Percentiles rank a stretch among this genome's conserved stretches.
Evolutionary conservation across 2,329 filamentous ascomycete species (phyloP).

Genomic region (Trichocomaceae sp.): DNA sequence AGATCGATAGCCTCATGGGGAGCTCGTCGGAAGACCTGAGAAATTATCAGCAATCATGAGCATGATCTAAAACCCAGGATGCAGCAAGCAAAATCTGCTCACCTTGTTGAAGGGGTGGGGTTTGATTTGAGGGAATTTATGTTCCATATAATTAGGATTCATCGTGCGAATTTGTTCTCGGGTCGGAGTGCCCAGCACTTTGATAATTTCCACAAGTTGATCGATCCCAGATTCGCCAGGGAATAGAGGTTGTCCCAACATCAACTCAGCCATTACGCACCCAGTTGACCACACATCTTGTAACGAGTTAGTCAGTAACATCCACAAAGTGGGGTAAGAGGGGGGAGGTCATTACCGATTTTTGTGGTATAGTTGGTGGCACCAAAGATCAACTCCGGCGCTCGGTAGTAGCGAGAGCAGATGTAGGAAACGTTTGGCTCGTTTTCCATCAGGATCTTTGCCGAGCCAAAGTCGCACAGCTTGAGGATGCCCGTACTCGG

Average conservation of each 20-base stretch:
- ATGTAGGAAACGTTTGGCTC: conserved; percentile 99
- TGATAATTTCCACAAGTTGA: conserved; percentile 98
- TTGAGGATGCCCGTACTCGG: conserved; percentile 87
- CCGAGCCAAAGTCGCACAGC: conserved; percentile 97
- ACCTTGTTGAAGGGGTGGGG: conserved; percentile 97
- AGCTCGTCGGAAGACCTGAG: conserved; percentile 87
- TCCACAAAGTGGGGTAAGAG: neutral
- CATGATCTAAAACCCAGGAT: neutral
- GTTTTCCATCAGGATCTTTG: conserved; percentile 97
- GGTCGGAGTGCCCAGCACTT: conserved; percentile 92
- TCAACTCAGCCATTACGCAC: conserved; percentile 98
- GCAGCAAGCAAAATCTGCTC: conserved; percentile 10
- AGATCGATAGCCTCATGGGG: conserved; percentile 88
- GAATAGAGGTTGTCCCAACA: conserved; percentile 96
- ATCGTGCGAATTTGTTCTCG: conserved; percentile 98
- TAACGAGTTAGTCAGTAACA: neutral
- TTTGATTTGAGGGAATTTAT: conserved; percentile 99
- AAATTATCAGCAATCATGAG: neutral
- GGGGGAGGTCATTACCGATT: conserved; percentile 63
- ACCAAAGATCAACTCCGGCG: conserved; percentile 95
- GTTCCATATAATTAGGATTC: conserved; percentile 99
- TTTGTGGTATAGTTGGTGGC: conserved; percentile 99
- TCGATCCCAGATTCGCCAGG: conserved; percentile 98
- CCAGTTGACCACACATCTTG: conserved; percentile 99
- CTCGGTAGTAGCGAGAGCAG: conserved; percentile 97